phyloP scores from a whole-genome alignment of 2,329 filamentous ascomycete genomes.

The Aspergillus sp. region DNA sequence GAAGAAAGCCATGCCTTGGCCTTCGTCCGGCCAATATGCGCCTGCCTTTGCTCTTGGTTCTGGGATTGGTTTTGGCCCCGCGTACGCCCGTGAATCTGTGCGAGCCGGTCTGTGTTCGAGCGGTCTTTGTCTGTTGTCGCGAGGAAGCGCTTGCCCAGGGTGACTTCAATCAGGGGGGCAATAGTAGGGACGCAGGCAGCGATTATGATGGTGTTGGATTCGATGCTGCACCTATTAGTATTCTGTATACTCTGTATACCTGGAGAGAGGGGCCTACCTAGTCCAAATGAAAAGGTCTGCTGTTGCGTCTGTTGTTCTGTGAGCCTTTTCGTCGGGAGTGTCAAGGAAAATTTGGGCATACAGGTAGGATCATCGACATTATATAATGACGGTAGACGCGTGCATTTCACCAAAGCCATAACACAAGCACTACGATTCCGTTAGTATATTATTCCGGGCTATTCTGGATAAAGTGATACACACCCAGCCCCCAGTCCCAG shows the following conservation, averaged over 20 bases:
- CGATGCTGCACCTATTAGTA: not conserved
- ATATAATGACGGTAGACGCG: not conserved
- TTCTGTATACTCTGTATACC: not conserved
- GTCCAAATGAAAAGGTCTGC: not conserved
- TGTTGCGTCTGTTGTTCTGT: not conserved
- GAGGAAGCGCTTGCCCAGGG: not conserved
- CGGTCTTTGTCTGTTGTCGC: not conserved
- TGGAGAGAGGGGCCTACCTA: not conserved
- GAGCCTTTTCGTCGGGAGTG: not conserved
- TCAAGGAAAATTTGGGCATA: not conserved
- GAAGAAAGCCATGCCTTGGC: not conserved
- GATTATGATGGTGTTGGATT: not conserved
- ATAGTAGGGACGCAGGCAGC: not conserved
- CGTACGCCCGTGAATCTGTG: too few relatives aligned
- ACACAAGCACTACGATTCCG: not conserved
- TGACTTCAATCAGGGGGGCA: not conserved
- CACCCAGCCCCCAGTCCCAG: not conserved
- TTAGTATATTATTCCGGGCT: not conserved
- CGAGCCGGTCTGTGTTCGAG: not conserved
- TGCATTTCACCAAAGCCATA: not conserved
- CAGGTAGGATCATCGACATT: not conserved
- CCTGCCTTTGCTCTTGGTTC: too few relatives aligned
- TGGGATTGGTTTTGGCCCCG: too few relatives aligned
- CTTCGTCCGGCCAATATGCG: too few relatives aligned
- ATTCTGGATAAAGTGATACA: not conserved